phyloP scores from a whole-genome alignment of 2,329 filamentous ascomycete species.

The Pleurostoma richardsiae region DNA sequence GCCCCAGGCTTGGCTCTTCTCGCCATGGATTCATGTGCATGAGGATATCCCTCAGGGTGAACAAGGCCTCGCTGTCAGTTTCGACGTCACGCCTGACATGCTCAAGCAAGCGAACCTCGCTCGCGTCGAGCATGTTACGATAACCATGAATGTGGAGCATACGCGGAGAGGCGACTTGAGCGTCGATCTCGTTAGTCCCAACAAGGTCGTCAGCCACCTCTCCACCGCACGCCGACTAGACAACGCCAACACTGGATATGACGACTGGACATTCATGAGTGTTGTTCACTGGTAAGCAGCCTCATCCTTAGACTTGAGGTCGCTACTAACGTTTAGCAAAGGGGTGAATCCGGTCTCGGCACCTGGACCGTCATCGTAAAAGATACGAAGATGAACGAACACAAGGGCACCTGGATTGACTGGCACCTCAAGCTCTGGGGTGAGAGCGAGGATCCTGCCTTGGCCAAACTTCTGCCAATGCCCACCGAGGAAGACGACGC shows the following conservation, averaged over 20 bases:
- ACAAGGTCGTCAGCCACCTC: conserved; percentile 77
- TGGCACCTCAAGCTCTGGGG: conserved; percentile 96
- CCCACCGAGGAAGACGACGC: conserved; percentile 80
- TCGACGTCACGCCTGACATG: conserved; percentile 78
- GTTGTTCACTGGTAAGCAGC: conserved; percentile 81
- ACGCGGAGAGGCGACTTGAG: conserved; percentile 84
- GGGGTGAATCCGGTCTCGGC: conserved; percentile 83
- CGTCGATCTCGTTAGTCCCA: conserved; percentile 83
- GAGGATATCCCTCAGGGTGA: conserved; percentile 80
- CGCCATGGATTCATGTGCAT: conserved; percentile 89
- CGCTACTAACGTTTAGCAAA: conserved; percentile 31
- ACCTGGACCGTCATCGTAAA: conserved; percentile 90
- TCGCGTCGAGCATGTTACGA: conserved; percentile 86
- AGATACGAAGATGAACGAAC: conserved; percentile 73
- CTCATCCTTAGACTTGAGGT: neutral
- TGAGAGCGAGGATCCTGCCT: conserved; percentile 71
- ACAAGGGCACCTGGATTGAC: conserved; percentile 76
- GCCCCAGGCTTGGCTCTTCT: conserved; percentile 91
- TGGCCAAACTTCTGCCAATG: conserved; percentile 72
- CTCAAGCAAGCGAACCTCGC: conserved; percentile 77
- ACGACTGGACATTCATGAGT: conserved; percentile 98
- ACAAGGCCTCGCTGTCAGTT: conserved; percentile 71
- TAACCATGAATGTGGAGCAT: conserved; percentile 96
- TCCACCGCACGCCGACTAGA: conserved; percentile 71
- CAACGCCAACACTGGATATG: conserved; percentile 63